These are phyloP conservation scores for Cladosporium sp. DNA, from an alignment of 2,329 filamentous ascomycete genomes.

Conservation along the genomic window DNA sequence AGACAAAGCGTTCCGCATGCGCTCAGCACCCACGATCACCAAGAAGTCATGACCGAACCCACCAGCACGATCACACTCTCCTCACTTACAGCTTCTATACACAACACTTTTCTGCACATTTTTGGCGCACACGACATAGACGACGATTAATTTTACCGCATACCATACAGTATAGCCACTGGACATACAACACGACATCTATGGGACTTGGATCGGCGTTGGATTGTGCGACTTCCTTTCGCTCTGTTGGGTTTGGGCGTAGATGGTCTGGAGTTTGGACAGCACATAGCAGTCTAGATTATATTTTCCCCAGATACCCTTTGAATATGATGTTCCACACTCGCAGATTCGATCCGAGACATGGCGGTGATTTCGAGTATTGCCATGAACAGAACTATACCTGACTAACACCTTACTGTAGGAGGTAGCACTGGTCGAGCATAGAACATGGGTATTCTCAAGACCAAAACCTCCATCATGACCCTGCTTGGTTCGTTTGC, in stretches of 20 bases:
- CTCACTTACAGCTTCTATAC: neutral
- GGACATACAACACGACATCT: conserved; percentile 6
- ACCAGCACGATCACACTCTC: neutral
- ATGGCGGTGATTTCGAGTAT: too few relatives aligned
- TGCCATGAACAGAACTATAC: too few relatives aligned
- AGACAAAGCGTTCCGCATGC: conserved; percentile 47
- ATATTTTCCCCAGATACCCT: conserved; percentile 1
- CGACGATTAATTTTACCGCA: neutral
- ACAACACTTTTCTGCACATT: neutral
- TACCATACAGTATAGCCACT: conserved; percentile 3
- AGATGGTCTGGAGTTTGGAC: neutral
- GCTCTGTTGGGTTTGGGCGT: neutral
- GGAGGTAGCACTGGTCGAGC: too few relatives aligned
- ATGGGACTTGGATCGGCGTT: neutral
- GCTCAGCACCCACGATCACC: conserved; percentile 34
- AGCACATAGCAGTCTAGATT: neutral
- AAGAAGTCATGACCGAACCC: conserved; percentile 16
- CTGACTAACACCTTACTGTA: too few relatives aligned
- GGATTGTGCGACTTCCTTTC: neutral
- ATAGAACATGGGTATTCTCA: too few relatives aligned
- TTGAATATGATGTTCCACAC: neutral
- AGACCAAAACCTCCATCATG: too few relatives aligned
- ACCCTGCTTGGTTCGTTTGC: too few relatives aligned
- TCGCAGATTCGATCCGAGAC: too few relatives aligned
- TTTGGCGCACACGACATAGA: conserved; percentile 1